A percentile compares a stretch with the other conserved stretches of the same genome.
Conservation (phyloP, 2,329 filamentous ascomycete species). For the Lachnellula arida region DNA sequence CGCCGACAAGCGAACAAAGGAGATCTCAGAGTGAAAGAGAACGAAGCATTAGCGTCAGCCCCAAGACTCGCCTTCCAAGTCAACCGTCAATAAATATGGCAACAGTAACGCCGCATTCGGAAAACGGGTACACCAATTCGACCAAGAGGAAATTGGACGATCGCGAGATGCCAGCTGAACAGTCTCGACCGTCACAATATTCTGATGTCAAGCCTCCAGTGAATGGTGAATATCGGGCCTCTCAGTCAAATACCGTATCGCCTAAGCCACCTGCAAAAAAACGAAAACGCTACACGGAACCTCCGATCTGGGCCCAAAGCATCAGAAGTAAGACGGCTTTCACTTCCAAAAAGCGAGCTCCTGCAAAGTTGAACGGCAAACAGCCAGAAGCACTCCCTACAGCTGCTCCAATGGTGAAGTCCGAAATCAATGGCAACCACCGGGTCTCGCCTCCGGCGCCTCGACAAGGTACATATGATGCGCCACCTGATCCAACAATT, state of each 20-base stretch:
- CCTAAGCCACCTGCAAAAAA: constrained; percentile 42
- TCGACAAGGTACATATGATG: constrained; percentile 5
- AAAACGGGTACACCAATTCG: constrained; percentile 18
- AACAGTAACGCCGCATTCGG: constrained; percentile 11
- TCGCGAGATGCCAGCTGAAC: constrained; percentile 19
- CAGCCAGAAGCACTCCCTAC: constrained; percentile 13
- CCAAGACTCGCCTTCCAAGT: constrained; percentile 59
- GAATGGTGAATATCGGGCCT: constrained; percentile 21
- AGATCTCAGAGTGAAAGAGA: constrained; percentile 60
- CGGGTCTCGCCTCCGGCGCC: constrained; percentile 13
- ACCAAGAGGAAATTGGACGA: constrained; percentile 30
- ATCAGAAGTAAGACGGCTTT: constrained; percentile 13
- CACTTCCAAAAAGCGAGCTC: constrained; percentile 21
- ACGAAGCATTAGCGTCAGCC: constrained; percentile 69
- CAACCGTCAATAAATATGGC: constrained; percentile 18
- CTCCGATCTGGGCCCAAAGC: constrained; percentile 43
- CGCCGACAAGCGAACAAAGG: constrained; percentile 38
- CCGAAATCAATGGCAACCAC: constrained; percentile 25
- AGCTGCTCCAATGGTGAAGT: constrained; percentile 15
- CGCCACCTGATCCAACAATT: constrained; percentile 13
- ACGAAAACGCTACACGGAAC: constrained; percentile 45
- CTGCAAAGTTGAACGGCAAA: constrained; percentile 28
- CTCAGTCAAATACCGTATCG: constrained; percentile 14
- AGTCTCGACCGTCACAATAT: constrained; percentile 13
- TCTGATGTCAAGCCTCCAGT: constrained; percentile 13